phyloP scores from a whole-genome alignment of 305 asterid species.

The Fraxinus dipetala region DNA sequence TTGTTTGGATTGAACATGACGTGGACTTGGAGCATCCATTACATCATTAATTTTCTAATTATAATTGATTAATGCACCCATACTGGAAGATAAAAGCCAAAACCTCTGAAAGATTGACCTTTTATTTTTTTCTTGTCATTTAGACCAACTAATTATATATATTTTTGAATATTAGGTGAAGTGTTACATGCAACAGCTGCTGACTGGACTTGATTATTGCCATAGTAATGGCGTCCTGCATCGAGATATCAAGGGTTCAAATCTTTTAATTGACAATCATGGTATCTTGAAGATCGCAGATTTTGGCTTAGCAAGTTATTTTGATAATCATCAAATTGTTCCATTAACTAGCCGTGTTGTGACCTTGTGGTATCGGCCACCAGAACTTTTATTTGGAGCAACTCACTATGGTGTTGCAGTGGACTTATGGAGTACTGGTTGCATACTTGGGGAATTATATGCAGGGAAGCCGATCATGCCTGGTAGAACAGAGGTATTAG shows the following conservation, averaged over 20 bases:
- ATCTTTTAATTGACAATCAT: conserved; percentile 68
- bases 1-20: neutral
- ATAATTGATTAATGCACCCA: neutral
- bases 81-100: neutral
- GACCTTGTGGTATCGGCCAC: conserved; percentile 98
- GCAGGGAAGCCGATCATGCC: conserved; percentile 93
- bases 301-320: conserved; percentile 92
- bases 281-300: conserved; percentile 94
- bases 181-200: conserved; percentile 91
- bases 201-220: conserved; percentile 84
- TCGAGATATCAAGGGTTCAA: conserved; percentile 96
- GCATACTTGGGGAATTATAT: conserved; percentile 89
- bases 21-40: conserved; percentile 1
- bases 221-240: conserved; percentile 80
- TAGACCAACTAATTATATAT: neutral
- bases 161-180: conserved; percentile 48
- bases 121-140: neutral
- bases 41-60: neutral
- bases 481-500: conserved; percentile 91
- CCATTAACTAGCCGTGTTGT: conserved; percentile 94
- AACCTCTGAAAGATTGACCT: neutral
- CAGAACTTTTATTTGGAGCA: conserved; percentile 90
- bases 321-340: conserved; percentile 44
- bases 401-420: conserved; percentile 82
- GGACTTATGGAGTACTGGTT: conserved; percentile 94